Conservation (phyloP, 768 basidiomycete species). For the Strobilomyces confusus region DNA sequence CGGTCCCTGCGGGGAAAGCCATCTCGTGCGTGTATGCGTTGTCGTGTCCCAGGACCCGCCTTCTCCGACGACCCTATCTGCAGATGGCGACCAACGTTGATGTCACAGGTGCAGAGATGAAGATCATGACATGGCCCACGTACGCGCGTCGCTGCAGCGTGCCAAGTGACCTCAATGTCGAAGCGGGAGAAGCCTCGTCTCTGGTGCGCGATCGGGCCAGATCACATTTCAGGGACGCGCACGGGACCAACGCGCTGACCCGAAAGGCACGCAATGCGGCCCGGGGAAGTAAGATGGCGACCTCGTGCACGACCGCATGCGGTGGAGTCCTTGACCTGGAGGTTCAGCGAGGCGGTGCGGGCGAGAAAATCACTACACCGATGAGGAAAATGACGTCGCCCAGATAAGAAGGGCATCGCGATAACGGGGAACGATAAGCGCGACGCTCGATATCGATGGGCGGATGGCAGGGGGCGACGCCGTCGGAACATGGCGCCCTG, state of each 20-base stretch:
- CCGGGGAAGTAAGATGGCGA: constrained; percentile 18
- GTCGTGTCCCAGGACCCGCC: too few species aligned
- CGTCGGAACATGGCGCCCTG: neutral
- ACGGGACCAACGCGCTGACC: neutral
- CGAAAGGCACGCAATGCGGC: constrained; percentile 15
- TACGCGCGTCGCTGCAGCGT: too few species aligned
- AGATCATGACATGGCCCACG: too few species aligned
- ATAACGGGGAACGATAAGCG: constrained; percentile 9
- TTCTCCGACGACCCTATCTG: too few species aligned
- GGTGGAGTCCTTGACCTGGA: constrained; percentile 5
- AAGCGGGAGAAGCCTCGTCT: too few species aligned
- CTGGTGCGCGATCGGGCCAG: too few species aligned
- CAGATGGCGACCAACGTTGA: too few species aligned
- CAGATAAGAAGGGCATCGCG: constrained; percentile 9
- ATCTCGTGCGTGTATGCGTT: too few species aligned
- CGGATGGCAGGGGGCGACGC: neutral
- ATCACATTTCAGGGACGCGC: too few species aligned
- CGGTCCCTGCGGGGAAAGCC: too few species aligned
- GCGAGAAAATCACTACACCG: constrained; percentile 16
- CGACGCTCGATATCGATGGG: neutral
- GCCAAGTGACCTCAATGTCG: too few species aligned
- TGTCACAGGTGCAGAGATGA: too few species aligned
- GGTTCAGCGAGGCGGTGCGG: constrained; percentile 10
- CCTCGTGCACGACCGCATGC: constrained; percentile 19
- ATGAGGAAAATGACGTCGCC: constrained; percentile 17